phyloP scores from a whole-genome alignment of 352 stramenopile species.

The Phytophthora palmivora region DNA sequence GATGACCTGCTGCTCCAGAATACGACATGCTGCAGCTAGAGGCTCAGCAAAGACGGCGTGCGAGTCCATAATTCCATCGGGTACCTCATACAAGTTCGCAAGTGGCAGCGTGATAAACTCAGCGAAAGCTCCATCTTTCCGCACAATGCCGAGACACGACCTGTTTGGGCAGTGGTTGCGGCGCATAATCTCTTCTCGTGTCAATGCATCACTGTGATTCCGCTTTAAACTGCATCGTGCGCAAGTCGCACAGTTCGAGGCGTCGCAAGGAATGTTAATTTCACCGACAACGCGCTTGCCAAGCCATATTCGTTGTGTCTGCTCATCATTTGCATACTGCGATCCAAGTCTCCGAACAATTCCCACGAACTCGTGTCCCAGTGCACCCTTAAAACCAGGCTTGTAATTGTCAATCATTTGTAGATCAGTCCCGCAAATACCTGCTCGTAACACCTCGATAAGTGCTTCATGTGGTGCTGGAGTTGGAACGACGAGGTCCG shows the following conservation, averaged over 20 bases:
- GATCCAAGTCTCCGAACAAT: slow-evolving; percentile 71
- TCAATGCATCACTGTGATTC: slow-evolving; percentile 29
- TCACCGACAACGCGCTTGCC: slow-evolving; percentile 90
- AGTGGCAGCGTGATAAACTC: slow-evolving; percentile 86
- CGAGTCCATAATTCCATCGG: slow-evolving; percentile 65
- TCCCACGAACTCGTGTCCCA: slow-evolving; percentile 93
- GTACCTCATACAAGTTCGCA: slow-evolving; percentile 85
- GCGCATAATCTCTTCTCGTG: slow-evolving; percentile 42
- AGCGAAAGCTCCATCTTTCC: slow-evolving; percentile 81
- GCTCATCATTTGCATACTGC: slow-evolving; percentile 28
- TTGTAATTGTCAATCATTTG: slow-evolving; percentile 85
- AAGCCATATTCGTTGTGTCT: slow-evolving; percentile 45
- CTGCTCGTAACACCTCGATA: slow-evolving; percentile 65
- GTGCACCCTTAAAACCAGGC: slow-evolving; percentile 60
- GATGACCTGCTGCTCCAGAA: slow-evolving; percentile 86
- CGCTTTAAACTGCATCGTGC: slow-evolving; percentile 22
- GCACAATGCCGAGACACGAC: slow-evolving; percentile 85
- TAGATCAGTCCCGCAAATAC: slow-evolving; percentile 79
- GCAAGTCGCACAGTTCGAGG: slow-evolving; percentile 54
- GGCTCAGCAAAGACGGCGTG: slow-evolving; percentile 88
- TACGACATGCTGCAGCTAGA: slow-evolving; percentile 84
- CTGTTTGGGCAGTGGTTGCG: slow-evolving; percentile 91
- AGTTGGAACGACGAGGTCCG: slow-evolving; percentile 45
- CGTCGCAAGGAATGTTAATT: slow-evolving; percentile 91
- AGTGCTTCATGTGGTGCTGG: slow-evolving; percentile 54